Base-by-base conservation (phyloP, 2,329 filamentous ascomycete genomes). In the Ophiostoma perfectum region DNA sequence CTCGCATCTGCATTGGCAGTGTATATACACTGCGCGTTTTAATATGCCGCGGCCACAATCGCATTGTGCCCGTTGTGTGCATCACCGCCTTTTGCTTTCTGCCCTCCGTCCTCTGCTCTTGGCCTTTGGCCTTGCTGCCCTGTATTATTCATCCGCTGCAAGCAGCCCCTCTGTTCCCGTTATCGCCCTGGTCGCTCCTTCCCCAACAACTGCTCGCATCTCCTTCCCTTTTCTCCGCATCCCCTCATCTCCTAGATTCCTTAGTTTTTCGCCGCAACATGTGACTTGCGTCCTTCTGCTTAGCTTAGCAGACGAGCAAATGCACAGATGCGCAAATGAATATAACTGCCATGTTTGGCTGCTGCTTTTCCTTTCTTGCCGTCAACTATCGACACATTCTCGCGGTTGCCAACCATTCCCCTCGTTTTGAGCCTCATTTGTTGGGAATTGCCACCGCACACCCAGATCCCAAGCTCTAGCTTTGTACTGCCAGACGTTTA, bases 121-220 rank as follows among this genome's bases (percentile, higher is more conserved):
- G 27, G 27, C 27, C 27, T 27, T 27, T 27, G 27, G 27, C 27
- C 27, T 27, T 27, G 27, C 27, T 27, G 27, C 27, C 27, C 27
- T 27, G 27, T 27, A 27, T 27, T 27, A 27, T 27, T 27, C 27
- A 27, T 27, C 27, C 27, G 27, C 27, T 27, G 16, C 45, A 55
- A 16, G 8, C n/a, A 27, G 49, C 47, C 49, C 18, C 18, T 55
- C 18, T 11, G 18, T 27, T 27, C 27, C 27, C 27, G 27, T 27
- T 27, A 27, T 27, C 27, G n/a, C 49, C 49, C 27, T 55, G 49
- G n/a, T 27, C n/a, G 49, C n/a, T 55, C 49, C 49, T 55, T 55
- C 49, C 49, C 49, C 49, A 55, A 55, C 49, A 55, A 27, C 12
- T 55, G 49, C 49, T 55, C 49, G 49, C 49, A 55, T 55, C 49